Evolutionary conservation across 371 early-diverging fungal genomes (phyloP).

Genomic region (Lichtheimia corymbifera): DNA sequence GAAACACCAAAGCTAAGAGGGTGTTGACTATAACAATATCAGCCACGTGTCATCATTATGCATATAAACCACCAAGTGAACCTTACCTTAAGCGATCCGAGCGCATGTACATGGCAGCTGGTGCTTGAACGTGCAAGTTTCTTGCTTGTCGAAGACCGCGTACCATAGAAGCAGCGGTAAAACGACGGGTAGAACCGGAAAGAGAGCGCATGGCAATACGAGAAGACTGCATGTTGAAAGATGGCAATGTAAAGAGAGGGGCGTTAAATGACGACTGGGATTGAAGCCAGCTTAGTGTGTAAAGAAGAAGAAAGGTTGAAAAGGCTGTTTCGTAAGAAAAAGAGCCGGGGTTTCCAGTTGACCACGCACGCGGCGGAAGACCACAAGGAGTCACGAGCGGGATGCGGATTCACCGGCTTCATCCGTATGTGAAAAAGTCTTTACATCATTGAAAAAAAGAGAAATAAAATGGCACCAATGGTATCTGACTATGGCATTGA

Average conservation of each 20-base stretch:
- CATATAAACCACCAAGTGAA: background rate
- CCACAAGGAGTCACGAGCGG: background rate
- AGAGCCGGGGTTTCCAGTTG: conserved; percentile 17
- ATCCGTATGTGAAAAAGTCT: background rate
- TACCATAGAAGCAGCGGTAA: conserved; percentile 2
- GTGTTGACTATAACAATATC: conserved; percentile 5
- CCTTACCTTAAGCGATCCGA: conserved; percentile 36
- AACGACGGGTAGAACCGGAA: conserved; percentile 14
- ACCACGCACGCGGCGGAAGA: background rate
- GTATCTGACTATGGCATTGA: background rate
- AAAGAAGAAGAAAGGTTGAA: conserved; percentile 7
- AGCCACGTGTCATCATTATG: background rate
- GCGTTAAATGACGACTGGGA: background rate
- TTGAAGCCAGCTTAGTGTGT: conserved; percentile 4
- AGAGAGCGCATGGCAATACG: conserved; percentile 17
- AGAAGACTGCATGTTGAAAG: conserved; percentile 16
- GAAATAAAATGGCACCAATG: background rate
- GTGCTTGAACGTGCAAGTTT: conserved; percentile 45
- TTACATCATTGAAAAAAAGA: background rate
- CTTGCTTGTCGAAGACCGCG: conserved; percentile 22
- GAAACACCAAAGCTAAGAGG: conserved; percentile 15
- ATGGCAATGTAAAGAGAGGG: conserved; percentile 4
- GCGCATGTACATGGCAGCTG: conserved; percentile 39
- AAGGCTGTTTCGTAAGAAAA: conserved; percentile 10
- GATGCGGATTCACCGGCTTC: background rate